A percentile compares a stretch with the other conserved stretches of the same genome.
Evolutionary conservation across 306 rosid genomes (phyloP).

Genomic region (Malus sylvestris): DNA sequence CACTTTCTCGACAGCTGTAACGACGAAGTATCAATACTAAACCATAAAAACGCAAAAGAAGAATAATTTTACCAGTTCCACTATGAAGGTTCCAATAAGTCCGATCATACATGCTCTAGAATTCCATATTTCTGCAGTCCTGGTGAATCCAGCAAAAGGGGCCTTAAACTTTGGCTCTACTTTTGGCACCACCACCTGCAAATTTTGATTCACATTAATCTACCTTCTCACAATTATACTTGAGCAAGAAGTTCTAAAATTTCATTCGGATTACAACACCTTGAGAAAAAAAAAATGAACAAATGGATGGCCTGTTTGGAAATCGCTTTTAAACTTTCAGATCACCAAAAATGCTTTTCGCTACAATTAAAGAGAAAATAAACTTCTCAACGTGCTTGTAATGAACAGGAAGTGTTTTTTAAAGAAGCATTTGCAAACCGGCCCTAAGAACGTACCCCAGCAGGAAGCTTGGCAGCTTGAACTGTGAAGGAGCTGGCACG

Average conservation of each 20-base stretch:
- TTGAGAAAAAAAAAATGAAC: background rate
- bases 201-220: conserved; percentile 14
- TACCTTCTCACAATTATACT: background rate
- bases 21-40: background rate
- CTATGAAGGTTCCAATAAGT: conserved; percentile 65
- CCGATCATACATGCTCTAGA: conserved; percentile 98
- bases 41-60: background rate
- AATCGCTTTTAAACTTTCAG: background rate
- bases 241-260: background rate
- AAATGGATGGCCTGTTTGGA: background rate
- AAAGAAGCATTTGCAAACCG: background rate
- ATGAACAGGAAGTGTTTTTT: background rate
- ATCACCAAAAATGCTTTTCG: background rate
- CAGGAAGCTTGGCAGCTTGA: conserved; percentile 66
- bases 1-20: background rate
- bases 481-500: conserved; percentile 39
- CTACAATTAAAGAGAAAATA: no score
- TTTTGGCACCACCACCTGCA: conserved; percentile 76
- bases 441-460: conserved; percentile 44
- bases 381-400: background rate
- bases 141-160: conserved; percentile 86
- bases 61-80: conserved; percentile 55
- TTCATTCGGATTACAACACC: background rate
- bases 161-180: conserved; percentile 60
- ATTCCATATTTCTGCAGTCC: conserved; percentile 85